Evolutionary conservation across 495 filamentous ascomycete species (phyloP).

Genomic region (Parachaetomium inaequale): DNA sequence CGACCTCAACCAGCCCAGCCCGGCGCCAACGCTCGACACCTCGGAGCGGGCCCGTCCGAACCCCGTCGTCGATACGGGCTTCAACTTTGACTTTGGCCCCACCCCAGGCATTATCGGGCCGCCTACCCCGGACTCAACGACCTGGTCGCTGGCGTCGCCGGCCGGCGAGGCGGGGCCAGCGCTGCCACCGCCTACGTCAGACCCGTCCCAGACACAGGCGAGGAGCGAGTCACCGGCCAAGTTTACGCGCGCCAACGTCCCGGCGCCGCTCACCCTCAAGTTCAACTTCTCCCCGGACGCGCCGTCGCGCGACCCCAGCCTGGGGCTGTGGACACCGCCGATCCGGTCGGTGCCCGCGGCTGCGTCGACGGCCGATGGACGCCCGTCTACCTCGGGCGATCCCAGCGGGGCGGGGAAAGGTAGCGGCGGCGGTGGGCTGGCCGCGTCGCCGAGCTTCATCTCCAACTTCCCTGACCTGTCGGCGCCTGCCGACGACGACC

Average conservation of each 20-base stretch:
- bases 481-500: background rate
- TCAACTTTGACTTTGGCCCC: slow-evolving; percentile 35
- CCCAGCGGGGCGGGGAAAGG: background rate
- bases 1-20: slow-evolving; percentile 9
- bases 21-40: background rate
- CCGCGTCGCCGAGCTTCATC: slow-evolving; percentile 15
- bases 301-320: slow-evolving; percentile 26
- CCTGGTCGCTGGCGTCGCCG: slow-evolving; percentile 26
- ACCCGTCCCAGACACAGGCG: background rate
- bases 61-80: slow-evolving; percentile 23
- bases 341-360: slow-evolving; percentile 9
- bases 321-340: slow-evolving; percentile 26
- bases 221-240: background rate
- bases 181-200: background rate
- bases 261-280: slow-evolving; percentile 25
- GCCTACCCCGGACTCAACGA: slow-evolving; percentile 30
- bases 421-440: background rate
- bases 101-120: slow-evolving; percentile 11
- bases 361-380: slow-evolving; percentile 9
- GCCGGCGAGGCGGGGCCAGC: background rate
- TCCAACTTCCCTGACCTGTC: slow-evolving; percentile 14
- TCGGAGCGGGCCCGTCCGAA: background rate
- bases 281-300: slow-evolving; percentile 32
- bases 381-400: slow-evolving; percentile 14
- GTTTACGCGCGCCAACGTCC: slow-evolving; percentile 23